These are phyloP conservation scores for Geum urbanum DNA, from an alignment of 306 rosid genomes.

Conservation along the genomic window DNA sequence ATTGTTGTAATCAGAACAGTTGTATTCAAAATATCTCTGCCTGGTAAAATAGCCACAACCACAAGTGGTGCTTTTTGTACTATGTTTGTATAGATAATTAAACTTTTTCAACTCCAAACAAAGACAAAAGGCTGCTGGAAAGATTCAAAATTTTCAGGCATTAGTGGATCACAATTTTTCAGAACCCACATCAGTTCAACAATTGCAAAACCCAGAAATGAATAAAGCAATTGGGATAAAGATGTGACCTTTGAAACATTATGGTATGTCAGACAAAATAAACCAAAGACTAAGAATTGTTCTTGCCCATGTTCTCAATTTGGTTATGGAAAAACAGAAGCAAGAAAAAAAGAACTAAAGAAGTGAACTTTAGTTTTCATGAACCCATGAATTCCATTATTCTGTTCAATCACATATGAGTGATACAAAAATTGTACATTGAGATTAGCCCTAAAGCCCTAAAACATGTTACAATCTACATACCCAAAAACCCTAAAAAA, in stretches of 20 bases:
- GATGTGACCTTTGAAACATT: neutral
- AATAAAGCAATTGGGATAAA: neutral
- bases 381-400: conserved; percentile 3
- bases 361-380: neutral
- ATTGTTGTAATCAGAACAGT: conserved; percentile 35
- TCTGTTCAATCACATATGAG: neutral
- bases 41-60: neutral
- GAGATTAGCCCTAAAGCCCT: neutral
- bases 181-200: neutral
- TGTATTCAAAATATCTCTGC: conserved; percentile 32
- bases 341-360: neutral
- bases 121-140: neutral
- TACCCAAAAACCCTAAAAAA: neutral
- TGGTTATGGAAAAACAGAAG: neutral
- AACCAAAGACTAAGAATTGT: no score
- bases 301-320: neutral
- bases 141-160: neutral
- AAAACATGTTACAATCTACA: neutral
- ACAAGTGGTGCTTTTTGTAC: neutral
- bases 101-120: neutral
- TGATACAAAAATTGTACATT: neutral
- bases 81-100: neutral
- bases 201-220: neutral
- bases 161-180: neutral
- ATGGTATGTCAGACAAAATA: no score